Base-by-base conservation (phyloP, 2,329 filamentous ascomycete genomes). In the Nothomitra cinnamomea region DNA sequence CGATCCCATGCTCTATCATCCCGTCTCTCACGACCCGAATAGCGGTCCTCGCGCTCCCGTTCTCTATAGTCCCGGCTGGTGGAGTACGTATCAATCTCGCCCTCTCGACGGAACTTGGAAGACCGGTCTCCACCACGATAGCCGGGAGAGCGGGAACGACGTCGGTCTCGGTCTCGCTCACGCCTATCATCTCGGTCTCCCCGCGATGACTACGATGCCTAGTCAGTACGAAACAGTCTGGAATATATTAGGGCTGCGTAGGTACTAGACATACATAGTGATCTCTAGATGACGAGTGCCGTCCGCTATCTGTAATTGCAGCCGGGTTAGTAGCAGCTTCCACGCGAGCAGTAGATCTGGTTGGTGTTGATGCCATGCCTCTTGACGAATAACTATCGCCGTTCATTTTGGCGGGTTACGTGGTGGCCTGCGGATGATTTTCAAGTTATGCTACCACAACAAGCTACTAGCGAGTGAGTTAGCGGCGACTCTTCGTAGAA, bases 21-120 rank as follows among this genome's bases (percentile, higher is more conserved):
- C 55, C 79, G 73, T 38, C 69, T 67, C 19, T 80, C 77, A 58
- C 84, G 78, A 35, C 83, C 82, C 38, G 80, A 79, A 65, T 95
- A 95, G 64, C 89, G 79, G 61, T 95, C 90, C 69, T 96, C 90
- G 57, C 90, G 85, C 71, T 96, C 90, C 57, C 90, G 77, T 66
- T 94, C 90, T 65, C 90, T 80, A 67, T 95, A 94, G 70, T 83
- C 89, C 60, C 90, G 84, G 69, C 88, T 95, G 4, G 86, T 88
- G 19, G 89, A 94, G 70, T 96, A 96, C 54, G 85, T 82, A 68
- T 95, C 88, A 66, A 80, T 76, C 60, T 86, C 83, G 54, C 77
- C 79, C 52, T 92, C 84, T 60, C 84, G 84, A 61, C 86, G 81
- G 10, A 49, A 49, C 45, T 49, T 49, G 12, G 45, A 49, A 60